Base-by-base conservation (phyloP, 106 monocot species). In the Dendrobium catenatum region DNA sequence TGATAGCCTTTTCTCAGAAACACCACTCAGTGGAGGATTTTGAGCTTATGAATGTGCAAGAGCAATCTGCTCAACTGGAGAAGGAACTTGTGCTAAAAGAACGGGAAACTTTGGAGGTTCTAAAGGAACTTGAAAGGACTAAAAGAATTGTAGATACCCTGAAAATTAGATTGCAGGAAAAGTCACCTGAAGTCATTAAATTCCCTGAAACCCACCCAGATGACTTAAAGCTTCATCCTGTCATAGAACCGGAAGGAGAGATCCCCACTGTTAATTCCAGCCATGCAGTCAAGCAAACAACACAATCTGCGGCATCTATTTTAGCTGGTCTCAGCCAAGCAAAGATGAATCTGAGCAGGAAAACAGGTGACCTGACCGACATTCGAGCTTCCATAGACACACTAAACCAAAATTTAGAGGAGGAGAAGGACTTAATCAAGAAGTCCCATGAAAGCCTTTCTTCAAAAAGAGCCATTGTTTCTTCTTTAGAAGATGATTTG, bases 11-110 rank as follows among this genome's bases (percentile, higher is more conserved):
- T 76, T 76, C 46, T 48, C 49, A 76, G 76, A 76, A 76, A 76
- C 76, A 48, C 18, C 76, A 47, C 49, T 76, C 48, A 72, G 58
- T 44, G 47, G 87, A 79, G 68, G 88, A 90, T 43, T 37, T 72
- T 41, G 85, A 91, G 77, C 77, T 85, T 73, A 73, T 79, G 11
- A 80, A 33, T 43, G 75, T 89, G 18, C 81, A 88, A 44, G 79
- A 92, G 76, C 84, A 92, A 68, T 67, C 96, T 54, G 82, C 83
- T 67, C 85, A 92, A 68, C 77, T 96, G 42, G 86, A 94, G 81
- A 90, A 90, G 84, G 96, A 96, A 54, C 92, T 96, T 43, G 86
- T 90, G n/a, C 58, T 85, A 46, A 96, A 96, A 84, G 90, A 94
- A 81, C 88, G 79, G 77, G 96, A 94, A 73, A 92, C 96, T 47